Evolutionary conservation across 2,329 filamentous ascomycete species (phyloP).

Genomic region (Stagonosporopsis chrysanthemi): DNA sequence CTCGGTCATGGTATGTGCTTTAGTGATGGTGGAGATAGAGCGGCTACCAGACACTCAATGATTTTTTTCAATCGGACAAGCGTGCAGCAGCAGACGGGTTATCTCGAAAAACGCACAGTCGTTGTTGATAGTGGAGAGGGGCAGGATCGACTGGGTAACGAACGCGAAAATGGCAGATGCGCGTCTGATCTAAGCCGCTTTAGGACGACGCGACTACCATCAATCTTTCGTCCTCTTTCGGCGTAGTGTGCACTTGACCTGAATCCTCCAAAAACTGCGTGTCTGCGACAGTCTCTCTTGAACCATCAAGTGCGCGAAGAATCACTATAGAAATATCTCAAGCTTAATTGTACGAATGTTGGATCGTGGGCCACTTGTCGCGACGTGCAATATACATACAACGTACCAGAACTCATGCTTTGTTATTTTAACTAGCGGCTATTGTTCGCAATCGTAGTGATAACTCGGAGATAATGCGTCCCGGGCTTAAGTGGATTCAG

Average conservation of each 20-base stretch:
- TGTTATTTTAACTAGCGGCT: not conserved
- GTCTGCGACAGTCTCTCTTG: no score
- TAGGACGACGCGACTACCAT: slow-evolving; percentile 5
- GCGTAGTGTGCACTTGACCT: slow-evolving; percentile 13
- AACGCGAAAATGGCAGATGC: slow-evolving; percentile 16
- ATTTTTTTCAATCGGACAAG: not conserved
- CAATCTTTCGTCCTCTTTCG: slow-evolving; percentile 9
- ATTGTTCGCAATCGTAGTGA: not conserved
- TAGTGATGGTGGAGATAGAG: not conserved
- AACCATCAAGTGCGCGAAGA: no score
- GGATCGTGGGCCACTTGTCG: not conserved
- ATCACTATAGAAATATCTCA: not conserved
- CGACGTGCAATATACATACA: no score
- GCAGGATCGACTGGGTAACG: slow-evolving; percentile 18
- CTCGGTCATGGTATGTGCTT: slow-evolving; percentile 37
- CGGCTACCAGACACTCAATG: not conserved
- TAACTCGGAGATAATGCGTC: not conserved
- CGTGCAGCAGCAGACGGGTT: slow-evolving; percentile 7
- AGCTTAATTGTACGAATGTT: not conserved
- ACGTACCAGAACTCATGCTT: no score
- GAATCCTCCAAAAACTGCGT: no score
- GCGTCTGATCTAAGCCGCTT: slow-evolving; percentile 6
- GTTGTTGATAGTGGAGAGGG: slow-evolving; percentile 22
- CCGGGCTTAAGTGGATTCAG: slow-evolving; percentile 5
- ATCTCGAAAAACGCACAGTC: slow-evolving; percentile 21